These are phyloP conservation scores for Calonectria naviculata DNA, from an alignment of 2,329 filamentous ascomycete species.

Conservation along the genomic window DNA sequence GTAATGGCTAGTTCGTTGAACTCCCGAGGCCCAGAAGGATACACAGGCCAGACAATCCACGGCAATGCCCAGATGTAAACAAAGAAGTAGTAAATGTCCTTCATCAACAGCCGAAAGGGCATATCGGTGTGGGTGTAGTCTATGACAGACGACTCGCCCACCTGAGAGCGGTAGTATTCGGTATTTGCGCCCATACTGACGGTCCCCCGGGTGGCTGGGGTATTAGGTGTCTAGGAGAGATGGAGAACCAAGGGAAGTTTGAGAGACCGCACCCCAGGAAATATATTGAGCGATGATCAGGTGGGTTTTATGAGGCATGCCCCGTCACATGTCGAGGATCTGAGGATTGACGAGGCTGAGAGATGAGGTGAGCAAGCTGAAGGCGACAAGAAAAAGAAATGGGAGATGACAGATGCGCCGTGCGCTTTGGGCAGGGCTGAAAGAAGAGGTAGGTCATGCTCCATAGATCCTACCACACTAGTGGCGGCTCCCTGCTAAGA, in stretches of 20 bases:
- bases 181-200: slow-evolving; percentile 48
- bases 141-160: slow-evolving; percentile 67
- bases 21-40: slow-evolving; percentile 60
- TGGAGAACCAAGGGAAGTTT: neutral
- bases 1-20: slow-evolving; percentile 75
- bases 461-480: slow-evolving; percentile 1
- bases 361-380: slow-evolving; percentile 15
- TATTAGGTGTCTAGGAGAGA: neutral
- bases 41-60: slow-evolving; percentile 69
- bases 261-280: neutral
- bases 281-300: neutral
- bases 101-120: slow-evolving; percentile 61
- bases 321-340: neutral
- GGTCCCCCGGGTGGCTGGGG: neutral
- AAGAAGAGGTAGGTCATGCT: neutral
- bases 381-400: neutral
- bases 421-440: neutral
- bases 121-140: slow-evolving; percentile 71
- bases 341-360: slow-evolving; percentile 5
- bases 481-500: neutral
- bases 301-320: neutral
- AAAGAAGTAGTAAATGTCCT: slow-evolving; percentile 68
- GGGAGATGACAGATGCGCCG: neutral
- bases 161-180: slow-evolving; percentile 68
- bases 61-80: slow-evolving; percentile 67